Evolutionary conservation across 306 rosid genomes (phyloP), one percentile per base, ranked within the genome.

Genomic region (Castanea mollissima): DNA sequence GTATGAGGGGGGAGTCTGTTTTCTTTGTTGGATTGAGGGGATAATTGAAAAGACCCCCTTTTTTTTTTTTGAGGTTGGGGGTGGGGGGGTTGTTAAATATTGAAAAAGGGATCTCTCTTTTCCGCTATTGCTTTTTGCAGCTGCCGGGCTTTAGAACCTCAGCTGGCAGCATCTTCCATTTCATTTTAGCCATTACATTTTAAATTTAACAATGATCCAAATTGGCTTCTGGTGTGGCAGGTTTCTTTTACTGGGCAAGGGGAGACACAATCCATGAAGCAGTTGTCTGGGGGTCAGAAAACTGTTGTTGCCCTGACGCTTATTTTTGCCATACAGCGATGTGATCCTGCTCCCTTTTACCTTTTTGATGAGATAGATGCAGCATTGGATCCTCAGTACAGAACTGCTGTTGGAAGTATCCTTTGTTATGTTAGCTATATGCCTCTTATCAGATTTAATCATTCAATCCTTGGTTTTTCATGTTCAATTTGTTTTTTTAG

Each of bases 341-440:
- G 99, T 79, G 99, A 95, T 89, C 99, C 98, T 19, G 99, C 99
- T 29, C 99, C 99, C 16, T 95, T 95, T 85, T 95, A 95, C 86
- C 94, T 95, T 62, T 95, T 95, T 75, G 99, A 95, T 78, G 99
- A 95, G 88, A 95, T 93, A 52, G 99, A 95, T 79, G 98, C 98
- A 32, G 99, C 99, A 20, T 85, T 95, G 88, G 99, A 95, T 88
- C 99, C 99, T 64, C 98, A 93, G 76, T 93, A 95, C 92, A 83
- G 99, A 83, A 93, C 98, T 27, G 98, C 99, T 27, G 99, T 95
- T 49, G 99, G 99, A 78, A 91, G 99, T 93, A 95, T 92, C 99
- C 98, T 79, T 81, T 81, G 20, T 54, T 6, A 27, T 62, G 29
- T 49, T 78, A 80, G 29, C 19, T 63, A 18, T 62, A 15, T 49